Evolutionary conservation across 768 basidiomycete species (phyloP), one percentile per base, ranked within the genome.

Genomic region (Phlegmacium glaucopus): DNA sequence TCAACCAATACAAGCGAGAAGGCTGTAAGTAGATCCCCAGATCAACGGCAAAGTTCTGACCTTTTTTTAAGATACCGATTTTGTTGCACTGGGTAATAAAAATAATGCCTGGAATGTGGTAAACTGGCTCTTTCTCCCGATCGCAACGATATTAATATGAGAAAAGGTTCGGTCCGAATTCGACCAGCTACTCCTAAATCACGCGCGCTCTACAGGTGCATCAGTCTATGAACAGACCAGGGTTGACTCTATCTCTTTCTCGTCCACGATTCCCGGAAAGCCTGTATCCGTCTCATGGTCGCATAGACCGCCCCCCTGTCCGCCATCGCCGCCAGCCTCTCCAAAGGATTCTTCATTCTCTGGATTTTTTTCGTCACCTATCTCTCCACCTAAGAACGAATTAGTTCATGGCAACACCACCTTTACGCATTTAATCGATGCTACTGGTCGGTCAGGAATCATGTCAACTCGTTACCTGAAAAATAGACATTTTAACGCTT

Each of bases 351-450:
- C 62, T 9, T 63, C 50, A 1, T 64, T 67, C 42, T 55, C 62
- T 4, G 53, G 53, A 49, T 60, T 61, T 29, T 53, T 46, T 42
- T 56, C 48, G 32, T 47, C 51, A n/a, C 45, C 53, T 47, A 48
- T 39, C 30, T 44, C 36, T 39, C 47, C 35, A 36, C 47, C 28
- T 25, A 45, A 16, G 29, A 56, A 11, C 40, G 36, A 44, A 4
- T 44, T 51, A 7, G 54, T 71, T 29, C 69, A 68, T 8, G 78
- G 82, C 9, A 72, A 71, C 22, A 85, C 83, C 12, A 69, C 71
- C 1, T 90, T 89, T 48, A 76, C 79, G 37, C 80, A 83, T 54
- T 61, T 90, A 18, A 75, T 90, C 16, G 87, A 90, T 59, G 87
- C 87, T 7, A 81, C 82, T 11, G 87, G 87, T 34, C 78, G 87